Evolutionary conservation across 208 protist genomes (phyloP).

Genomic region (Crithidia bombi): DNA sequence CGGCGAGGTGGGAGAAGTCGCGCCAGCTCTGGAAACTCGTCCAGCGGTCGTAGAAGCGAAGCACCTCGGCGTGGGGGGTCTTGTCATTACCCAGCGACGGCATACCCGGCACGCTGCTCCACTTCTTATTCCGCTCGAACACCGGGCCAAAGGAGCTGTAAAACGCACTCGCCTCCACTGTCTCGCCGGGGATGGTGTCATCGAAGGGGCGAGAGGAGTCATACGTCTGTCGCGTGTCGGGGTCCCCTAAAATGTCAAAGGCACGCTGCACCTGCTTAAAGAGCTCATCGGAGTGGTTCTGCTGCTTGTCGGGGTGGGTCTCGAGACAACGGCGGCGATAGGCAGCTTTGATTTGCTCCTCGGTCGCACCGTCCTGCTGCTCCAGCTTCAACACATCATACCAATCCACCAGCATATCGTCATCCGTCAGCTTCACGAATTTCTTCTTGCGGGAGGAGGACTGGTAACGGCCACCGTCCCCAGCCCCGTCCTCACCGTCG

Average conservation of each 20-base stretch:
- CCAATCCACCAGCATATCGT: conserved; percentile 84
- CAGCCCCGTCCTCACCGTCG: conserved; percentile 34
- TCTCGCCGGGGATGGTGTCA: conserved; percentile 87
- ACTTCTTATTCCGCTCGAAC: conserved; percentile 95
- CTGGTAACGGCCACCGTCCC: conserved; percentile 49
- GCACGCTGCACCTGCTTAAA: conserved; percentile 95
- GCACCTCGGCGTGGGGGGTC: conserved; percentile 72
- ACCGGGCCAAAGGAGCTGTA: conserved; percentile 90
- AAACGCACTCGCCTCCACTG: conserved; percentile 78
- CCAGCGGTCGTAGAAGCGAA: conserved; percentile 97
- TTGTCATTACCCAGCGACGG: conserved; percentile 80
- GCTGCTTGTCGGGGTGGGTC: conserved; percentile 96
- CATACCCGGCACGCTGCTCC: conserved; percentile 62
- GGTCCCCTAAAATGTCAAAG: conserved; percentile 94
- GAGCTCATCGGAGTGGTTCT: conserved; percentile 81
- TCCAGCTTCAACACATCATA: conserved; percentile 82
- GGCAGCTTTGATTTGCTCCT: conserved; percentile 78
- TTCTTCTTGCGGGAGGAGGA: conserved; percentile 60
- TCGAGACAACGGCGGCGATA: conserved; percentile 94
- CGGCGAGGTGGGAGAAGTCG: conserved; percentile 95
- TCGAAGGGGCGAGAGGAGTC: conserved; percentile 96
- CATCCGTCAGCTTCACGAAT: conserved; percentile 80
- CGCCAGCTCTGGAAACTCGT: conserved; percentile 94
- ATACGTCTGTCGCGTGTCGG: conserved; percentile 88
- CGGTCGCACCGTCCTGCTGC: conserved; percentile 64